These are phyloP conservation scores for Podila minutissima DNA, from an alignment of 192 early-diverging fungal species.

Conservation along the genomic window DNA sequence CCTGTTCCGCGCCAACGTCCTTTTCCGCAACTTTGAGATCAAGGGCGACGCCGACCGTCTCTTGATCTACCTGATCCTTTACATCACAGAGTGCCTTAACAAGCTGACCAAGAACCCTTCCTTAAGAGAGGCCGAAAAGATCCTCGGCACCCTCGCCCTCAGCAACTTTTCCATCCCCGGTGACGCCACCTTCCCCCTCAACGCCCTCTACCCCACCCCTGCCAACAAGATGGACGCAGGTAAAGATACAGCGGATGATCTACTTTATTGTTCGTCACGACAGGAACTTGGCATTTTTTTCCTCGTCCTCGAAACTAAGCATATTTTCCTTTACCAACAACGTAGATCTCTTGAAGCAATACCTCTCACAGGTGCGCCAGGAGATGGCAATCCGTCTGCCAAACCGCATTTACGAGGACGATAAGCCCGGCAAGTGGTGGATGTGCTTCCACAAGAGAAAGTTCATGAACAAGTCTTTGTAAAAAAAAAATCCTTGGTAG, in stretches of 20 bases:
- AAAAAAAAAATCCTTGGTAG: constrained; percentile 9
- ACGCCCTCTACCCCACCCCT: constrained; percentile 84
- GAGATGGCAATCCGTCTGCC: constrained; percentile 84
- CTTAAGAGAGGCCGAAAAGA: constrained; percentile 79
- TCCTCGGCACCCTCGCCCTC: constrained; percentile 87
- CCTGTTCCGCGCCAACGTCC: constrained; percentile 95
- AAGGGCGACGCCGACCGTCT: constrained; percentile 93
- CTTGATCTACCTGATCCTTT: constrained; percentile 94
- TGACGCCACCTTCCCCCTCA: constrained; percentile 93
- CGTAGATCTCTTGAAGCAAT: constrained; percentile 83
- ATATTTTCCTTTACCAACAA: neutral
- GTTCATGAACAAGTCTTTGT: constrained; percentile 93
- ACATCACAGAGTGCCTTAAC: constrained; percentile 85
- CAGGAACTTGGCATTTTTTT: neutral
- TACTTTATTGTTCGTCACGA: neutral
- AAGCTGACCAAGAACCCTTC: constrained; percentile 71
- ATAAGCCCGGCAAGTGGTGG: constrained; percentile 98
- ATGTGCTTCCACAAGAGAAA: constrained; percentile 98
- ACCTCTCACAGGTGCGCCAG: constrained; percentile 90
- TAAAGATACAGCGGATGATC: constrained; percentile 21
- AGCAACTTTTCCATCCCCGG: constrained; percentile 93
- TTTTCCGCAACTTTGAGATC: constrained; percentile 99
- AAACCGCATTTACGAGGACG: constrained; percentile 80
- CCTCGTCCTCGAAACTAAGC: neutral
- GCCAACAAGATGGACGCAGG: constrained; percentile 79